These are phyloP conservation scores for Amanita fuliginea DNA, from an alignment of 768 basidiomycete species.

Conservation along the genomic window DNA sequence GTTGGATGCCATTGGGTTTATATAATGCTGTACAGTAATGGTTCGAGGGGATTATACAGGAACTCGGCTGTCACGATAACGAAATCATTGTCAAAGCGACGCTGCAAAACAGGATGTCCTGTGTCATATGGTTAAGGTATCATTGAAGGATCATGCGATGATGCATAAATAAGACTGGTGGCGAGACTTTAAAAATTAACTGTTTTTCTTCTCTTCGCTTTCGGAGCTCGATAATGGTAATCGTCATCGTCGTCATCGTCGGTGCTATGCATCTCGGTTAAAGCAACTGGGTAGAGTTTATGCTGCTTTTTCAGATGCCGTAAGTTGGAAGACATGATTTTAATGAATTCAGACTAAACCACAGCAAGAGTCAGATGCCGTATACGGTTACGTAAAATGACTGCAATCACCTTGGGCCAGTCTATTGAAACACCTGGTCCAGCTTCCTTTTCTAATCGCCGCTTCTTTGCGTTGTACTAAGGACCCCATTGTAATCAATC, in stretches of 20 bases:
- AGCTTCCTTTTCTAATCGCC: constrained; percentile 33
- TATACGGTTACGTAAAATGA: background rate
- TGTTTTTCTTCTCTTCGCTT: constrained; percentile 23
- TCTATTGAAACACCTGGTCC: constrained; percentile 37
- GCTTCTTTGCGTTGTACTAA: constrained; percentile 59
- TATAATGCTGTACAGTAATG: constrained; percentile 2
- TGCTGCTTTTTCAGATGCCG: constrained; percentile 47
- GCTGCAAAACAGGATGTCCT: background rate
- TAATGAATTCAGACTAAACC: constrained; percentile 57
- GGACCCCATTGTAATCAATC: constrained; percentile 5
- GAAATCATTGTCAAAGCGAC: constrained; percentile 1
- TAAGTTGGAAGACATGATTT: constrained; percentile 44
- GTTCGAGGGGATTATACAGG: background rate
- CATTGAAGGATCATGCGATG: background rate
- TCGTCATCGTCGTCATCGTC: constrained; percentile 43
- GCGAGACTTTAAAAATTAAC: constrained; percentile 3
- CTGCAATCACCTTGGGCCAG: constrained; percentile 40
- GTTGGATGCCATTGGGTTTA: constrained; percentile 1
- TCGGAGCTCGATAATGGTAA: constrained; percentile 22
- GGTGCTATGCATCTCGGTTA: constrained; percentile 28
- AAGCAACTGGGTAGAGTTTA: constrained; percentile 22
- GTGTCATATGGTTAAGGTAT: constrained; percentile 1
- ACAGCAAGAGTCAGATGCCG: background rate
- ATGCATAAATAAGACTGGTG: constrained; percentile 1
- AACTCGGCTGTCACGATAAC: background rate